Evolutionary conservation across 1,139 yeast genomes (phyloP).

Genomic region (Hyphopichia burtonii): DNA sequence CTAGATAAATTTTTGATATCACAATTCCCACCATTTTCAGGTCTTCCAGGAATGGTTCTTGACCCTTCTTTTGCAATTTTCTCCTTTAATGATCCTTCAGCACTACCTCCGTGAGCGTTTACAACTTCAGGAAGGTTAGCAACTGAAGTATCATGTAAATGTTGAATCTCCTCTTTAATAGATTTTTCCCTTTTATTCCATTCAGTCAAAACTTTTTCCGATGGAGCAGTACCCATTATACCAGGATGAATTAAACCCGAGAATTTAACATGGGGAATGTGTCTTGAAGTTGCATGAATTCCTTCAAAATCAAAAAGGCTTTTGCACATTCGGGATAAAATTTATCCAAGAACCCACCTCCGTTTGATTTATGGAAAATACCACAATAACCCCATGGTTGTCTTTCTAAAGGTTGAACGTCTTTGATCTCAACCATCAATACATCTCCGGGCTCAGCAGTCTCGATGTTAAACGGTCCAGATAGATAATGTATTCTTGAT

Average conservation of each 20-base stretch:
- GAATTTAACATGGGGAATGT: conserved; percentile 47
- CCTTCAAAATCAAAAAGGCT: conserved; percentile 54
- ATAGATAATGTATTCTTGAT: conserved; percentile 43
- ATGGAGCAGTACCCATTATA: conserved; percentile 50
- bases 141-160: conserved; percentile 29
- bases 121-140: conserved; percentile 39
- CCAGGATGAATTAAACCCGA: conserved; percentile 49
- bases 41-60: conserved; percentile 51
- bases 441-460: conserved; percentile 49
- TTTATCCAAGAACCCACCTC: conserved; percentile 49
- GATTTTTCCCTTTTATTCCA: conserved; percentile 45
- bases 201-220: conserved; percentile 35
- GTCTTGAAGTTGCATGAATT: conserved; percentile 46
- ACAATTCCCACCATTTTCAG: conserved; percentile 54
- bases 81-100: conserved; percentile 18
- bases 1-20: conserved; percentile 49
- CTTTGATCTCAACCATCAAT: conserved; percentile 48
- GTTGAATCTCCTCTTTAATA: conserved; percentile 28
- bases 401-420: conserved; percentile 50
- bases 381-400: conserved; percentile 49
- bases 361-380: conserved; percentile 44
- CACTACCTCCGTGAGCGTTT: conserved; percentile 42
- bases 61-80: conserved; percentile 42
- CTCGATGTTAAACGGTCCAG: conserved; percentile 47
- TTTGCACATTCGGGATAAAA: conserved; percentile 51